Evolutionary conservation across 352 stramenopile genomes (phyloP), one percentile per base, ranked within the genome.

Genomic region (Pythium biforme): DNA sequence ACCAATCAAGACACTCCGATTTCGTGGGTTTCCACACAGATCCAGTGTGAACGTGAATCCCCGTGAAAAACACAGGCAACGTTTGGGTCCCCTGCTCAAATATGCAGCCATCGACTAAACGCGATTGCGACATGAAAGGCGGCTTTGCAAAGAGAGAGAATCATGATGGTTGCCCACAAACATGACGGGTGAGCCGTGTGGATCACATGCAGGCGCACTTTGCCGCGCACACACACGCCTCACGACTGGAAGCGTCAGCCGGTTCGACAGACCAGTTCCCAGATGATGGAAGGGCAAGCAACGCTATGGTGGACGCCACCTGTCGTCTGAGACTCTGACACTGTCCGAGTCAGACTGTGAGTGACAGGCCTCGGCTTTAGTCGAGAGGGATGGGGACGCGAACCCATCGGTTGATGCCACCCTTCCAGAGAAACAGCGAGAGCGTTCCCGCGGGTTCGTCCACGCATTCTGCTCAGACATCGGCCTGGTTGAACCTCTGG

Each of bases 281-380:
- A n/a, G 20, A 50, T 33, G 45, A 50, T 50, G 45, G 45, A 50
- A 50, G 45, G n/a, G 45, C 45, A 50, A 43, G 37, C 37, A 43
- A 43, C 37, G 37, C 17, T 43, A 7, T 43, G 37, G 37, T 43
- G 37, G 37, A 43, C 37, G 37, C 37, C 37, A 43, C 1, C 37
- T 43, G 37, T 19, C 37, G 17, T 43, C 37, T 43, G 37, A 43
- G 37, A 43, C 37, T 34, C 31, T 34, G 31, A 34, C 31, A n/a
- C n/a, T n/a, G n/a, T n/a, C n/a, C n/a, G n/a, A n/a, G n/a, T n/a
- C n/a, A n/a, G n/a, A n/a, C n/a, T n/a, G n/a, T n/a, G n/a, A n/a
- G n/a, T 37, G 31, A 10, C 31, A 37, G 31, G 31, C 31, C 41
- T 25, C 22, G 41, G n/a, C 41, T 29, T 53, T 53, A 53, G 23